Evolutionary conservation across 768 basidiomycete species (phyloP), one percentile per base, ranked within the genome.

Genomic region (Boletellus ananas): DNA sequence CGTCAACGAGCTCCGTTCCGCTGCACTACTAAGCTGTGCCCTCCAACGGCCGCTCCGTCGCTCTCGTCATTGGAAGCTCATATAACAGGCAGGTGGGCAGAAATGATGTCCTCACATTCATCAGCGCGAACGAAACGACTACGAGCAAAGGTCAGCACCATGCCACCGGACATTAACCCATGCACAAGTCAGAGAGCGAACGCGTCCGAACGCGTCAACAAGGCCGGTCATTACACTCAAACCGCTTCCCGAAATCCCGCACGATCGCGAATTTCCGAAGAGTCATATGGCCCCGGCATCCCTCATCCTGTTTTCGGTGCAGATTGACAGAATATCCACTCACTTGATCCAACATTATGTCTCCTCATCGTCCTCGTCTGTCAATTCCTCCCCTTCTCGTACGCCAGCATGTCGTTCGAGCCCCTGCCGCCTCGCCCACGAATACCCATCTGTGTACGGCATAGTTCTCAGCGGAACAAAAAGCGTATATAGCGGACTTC

Each of bases 251-350:
- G 47, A 60, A 55, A 51, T 25, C 34, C 45, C 49, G 43, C 23
- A 11, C 21, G 17, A 57, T 38, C 52, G 59, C 57, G 39, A n/a
- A 54, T 59, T 64, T 67, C 62, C 70, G 66, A 74, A 85, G 84
- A 59, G 82, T 89, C 87, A 81, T 87, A 83, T 90, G 87, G 87
- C 87, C 87, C 87, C 87, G 87, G 87, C 68, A 47, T 56, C 43
- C 38, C 54, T 68, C 86, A 84, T 87, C 85, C 44, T 35, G 25
- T 20, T 8, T 10, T 7, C 34, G 34, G 35, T 1, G 12, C 3
- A 23, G 17, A 21, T 31, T 20, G 37, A 4, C 0, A 0, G 10
- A 18, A 18, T 18, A 10, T 20, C 3, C 16, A 42, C 62, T 46
- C 51, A 56, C 61, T 23, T 31, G 3, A 31, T 41, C 23, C 23